Conservation (phyloP, 768 basidiomycete species). For the Gymnopilus dilepis region DNA sequence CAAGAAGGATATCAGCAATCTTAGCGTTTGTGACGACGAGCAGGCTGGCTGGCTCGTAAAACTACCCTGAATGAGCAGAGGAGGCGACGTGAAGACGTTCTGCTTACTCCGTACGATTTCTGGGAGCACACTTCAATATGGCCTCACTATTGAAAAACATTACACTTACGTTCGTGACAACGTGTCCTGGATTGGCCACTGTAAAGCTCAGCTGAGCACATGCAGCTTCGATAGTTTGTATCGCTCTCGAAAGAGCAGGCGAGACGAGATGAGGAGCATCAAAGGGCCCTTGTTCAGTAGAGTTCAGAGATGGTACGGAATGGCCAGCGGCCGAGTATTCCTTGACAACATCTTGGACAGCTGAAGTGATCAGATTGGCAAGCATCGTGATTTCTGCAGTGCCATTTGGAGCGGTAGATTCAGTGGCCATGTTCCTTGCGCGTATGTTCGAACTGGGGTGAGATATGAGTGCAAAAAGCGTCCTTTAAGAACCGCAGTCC, state of each 20-base stretch:
- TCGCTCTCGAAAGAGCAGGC: conserved; percentile 22
- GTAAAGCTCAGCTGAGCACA: conserved; percentile 33
- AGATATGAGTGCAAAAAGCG: no score
- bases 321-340: conserved; percentile 29
- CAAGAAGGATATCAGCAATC: conserved; percentile 31
- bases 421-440: not conserved
- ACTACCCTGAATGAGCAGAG: conserved; percentile 11
- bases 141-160: no score
- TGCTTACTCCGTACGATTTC: conserved; percentile 11
- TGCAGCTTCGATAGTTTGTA: conserved; percentile 34
- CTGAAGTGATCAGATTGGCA: conserved; percentile 12
- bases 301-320: conserved; percentile 39
- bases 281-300: conserved; percentile 36
- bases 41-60: conserved; percentile 34
- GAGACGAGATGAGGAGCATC: conserved; percentile 28
- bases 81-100: not conserved
- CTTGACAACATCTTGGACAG: conserved; percentile 11
- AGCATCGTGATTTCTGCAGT: conserved; percentile 13
- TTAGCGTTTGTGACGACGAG: conserved; percentile 35
- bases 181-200: conserved; percentile 32
- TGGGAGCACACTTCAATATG: not conserved
- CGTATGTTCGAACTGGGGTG: not conserved
- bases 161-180: conserved; percentile 31
- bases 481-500: no score
- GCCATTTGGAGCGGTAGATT: conserved; percentile 3